Evolutionary conservation across 352 stramenopile genomes (phyloP), one percentile per base, ranked within the genome.

Genomic region (Pilasporangium apinafurcum): DNA sequence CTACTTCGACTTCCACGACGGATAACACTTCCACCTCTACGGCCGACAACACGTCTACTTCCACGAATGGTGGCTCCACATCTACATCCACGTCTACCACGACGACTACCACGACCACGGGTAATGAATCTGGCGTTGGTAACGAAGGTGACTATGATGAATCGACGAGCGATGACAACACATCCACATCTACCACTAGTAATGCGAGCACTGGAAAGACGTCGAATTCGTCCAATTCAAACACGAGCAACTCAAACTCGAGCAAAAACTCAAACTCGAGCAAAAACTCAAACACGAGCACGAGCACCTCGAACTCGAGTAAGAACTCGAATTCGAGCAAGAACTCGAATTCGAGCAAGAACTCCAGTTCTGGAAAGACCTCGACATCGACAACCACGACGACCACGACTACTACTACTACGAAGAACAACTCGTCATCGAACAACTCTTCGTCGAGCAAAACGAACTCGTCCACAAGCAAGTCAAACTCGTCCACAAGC

Each of bases 161-260:
- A 33, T n/a, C n/a, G n/a, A n/a, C n/a, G n/a, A n/a, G n/a, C n/a
- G n/a, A n/a, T n/a, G n/a, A n/a, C n/a, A n/a, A n/a, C n/a, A n/a
- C n/a, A n/a, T n/a, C n/a, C n/a, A n/a, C n/a, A n/a, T n/a, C n/a
- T n/a, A n/a, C n/a, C n/a, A n/a, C n/a, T n/a, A n/a, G n/a, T n/a
- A n/a, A n/a, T n/a, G n/a, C n/a, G n/a, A n/a, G n/a, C n/a, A n/a
- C n/a, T n/a, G n/a, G n/a, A n/a, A 39, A 8, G 34, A 39, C 13
- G 34, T 26, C 9, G 3, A n/a, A 4, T n/a, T 39, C 34, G 16
- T 22, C 34, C 16, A 34, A 48, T 40, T 44, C 33, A 16, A 35
- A 49, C 48, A 54, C 46, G 47, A 39, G 47, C 24, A 43, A 48
- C n/a, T 32, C 47, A 14, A 18, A 48, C 20, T 37, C 47, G 4